Evolutionary conservation across 2,329 filamentous ascomycete species (phyloP).

Genomic region (Blumeria hordei): DNA sequence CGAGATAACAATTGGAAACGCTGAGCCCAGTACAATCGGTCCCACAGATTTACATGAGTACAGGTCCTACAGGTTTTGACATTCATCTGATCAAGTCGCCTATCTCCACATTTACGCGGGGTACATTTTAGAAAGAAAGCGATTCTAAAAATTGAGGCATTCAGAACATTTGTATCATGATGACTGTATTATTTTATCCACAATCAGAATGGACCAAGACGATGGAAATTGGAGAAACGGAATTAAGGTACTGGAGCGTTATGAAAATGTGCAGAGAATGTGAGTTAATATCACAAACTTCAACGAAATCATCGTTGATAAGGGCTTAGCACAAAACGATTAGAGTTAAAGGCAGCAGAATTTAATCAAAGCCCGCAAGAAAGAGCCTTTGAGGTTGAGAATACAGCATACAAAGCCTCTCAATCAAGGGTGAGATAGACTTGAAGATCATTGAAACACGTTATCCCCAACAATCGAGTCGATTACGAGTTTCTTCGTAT

Average conservation of each 20-base stretch:
- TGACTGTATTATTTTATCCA: background rate
- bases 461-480: too few species aligned
- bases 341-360: constrained; percentile 17
- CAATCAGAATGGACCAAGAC: background rate
- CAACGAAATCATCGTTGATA: constrained; percentile 1
- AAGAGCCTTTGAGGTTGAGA: constrained; percentile 39
- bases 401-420: constrained; percentile 33
- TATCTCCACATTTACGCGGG: too few species aligned
- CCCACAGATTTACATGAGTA: too few species aligned
- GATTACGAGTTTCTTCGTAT: too few species aligned
- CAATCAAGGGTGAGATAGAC: constrained; percentile 26
- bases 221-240: constrained; percentile 9
- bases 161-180: too few species aligned
- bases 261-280: constrained; percentile 38
- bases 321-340: constrained; percentile 8
- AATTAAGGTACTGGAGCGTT: constrained; percentile 23
- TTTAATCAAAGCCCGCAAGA: constrained; percentile 24
- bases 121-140: too few species aligned
- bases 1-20: too few species aligned
- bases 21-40: too few species aligned
- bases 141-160: too few species aligned
- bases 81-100: too few species aligned
- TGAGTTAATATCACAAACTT: constrained; percentile 17
- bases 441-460: too few species aligned
- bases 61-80: too few species aligned